A percentile compares a stretch with the other conserved stretches of the same genome.
phyloP scores from a whole-genome alignment of 2,329 filamentous ascomycete genomes.

The Claviceps citrina region DNA sequence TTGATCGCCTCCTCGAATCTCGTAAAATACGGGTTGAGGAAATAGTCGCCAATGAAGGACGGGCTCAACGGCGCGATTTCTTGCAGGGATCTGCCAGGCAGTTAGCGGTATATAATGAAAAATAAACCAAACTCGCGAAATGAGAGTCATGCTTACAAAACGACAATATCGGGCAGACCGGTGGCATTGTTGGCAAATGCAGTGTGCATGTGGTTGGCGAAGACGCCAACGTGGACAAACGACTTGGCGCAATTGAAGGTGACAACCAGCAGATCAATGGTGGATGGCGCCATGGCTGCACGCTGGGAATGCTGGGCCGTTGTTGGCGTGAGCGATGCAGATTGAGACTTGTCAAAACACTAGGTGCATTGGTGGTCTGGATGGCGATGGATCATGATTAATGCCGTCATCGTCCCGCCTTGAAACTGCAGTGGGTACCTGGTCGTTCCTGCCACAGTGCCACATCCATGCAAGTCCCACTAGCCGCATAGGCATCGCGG shows the following conservation, averaged over 20 bases:
- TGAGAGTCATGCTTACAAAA: conserved; percentile 28
- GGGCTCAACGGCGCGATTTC: conserved; percentile 76
- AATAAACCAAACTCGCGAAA: too few relatives aligned
- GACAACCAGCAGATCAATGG: conserved; percentile 58
- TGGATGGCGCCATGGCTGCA: conserved; percentile 23
- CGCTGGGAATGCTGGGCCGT: neutral
- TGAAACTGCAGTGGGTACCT: too few relatives aligned
- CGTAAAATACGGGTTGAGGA: conserved; percentile 60
- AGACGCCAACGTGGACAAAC: conserved; percentile 51
- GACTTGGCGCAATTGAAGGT: conserved; percentile 81
- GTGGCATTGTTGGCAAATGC: conserved; percentile 36
- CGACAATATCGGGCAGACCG: conserved; percentile 37
- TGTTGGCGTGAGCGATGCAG: conserved; percentile 1
- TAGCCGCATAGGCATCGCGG: too few relatives aligned
- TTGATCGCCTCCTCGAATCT: conserved; percentile 57
- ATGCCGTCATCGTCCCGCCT: too few relatives aligned
- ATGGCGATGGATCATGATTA: too few relatives aligned
- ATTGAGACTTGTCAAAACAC: conserved; percentile 1
- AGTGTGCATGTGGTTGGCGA: conserved; percentile 54
- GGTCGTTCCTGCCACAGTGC: too few relatives aligned
- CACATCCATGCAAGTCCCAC: too few relatives aligned
- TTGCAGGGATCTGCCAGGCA: conserved; percentile 52
- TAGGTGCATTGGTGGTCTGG: too few relatives aligned
- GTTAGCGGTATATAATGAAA: neutral
- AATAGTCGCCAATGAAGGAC: conserved; percentile 72